Base-by-base conservation (phyloP, 768 basidiomycete genomes). In the Auricularia sp. region DNA sequence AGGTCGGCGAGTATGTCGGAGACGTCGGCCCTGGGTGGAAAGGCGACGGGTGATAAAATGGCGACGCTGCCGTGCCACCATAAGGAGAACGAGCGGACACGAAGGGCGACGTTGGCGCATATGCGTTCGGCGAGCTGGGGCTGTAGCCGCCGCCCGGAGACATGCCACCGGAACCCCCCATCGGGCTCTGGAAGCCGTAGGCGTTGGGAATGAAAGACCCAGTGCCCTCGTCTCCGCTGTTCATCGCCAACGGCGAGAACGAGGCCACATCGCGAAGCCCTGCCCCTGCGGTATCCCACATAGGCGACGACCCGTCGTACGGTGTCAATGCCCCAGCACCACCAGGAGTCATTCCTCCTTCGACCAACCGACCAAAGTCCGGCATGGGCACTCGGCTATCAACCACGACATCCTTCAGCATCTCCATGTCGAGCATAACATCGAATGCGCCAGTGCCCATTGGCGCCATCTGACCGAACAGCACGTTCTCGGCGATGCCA, bases 401-500 rank as follows among this genome's bases (percentile, higher is more conserved):
- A 61, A 98, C 90, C 63, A 98, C 93, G 47, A 97, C 95, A 65
- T 98, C 96, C 80, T 97, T 97, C 70, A 99, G 80, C 93, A 98
- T 96, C 69, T 95, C 91, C 71, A 98, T 91, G 74, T 99, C 97
- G 61, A 99, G 83, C 0, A 93, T 88, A 61, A 99, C 91, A 61
- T 98, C 96, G 71, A 96, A 98, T 7, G 92, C 84, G 14, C 97
- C 97, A 0, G 97, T 98, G 62, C 97, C 97, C 94, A 99, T 98
- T 0, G 95, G 95, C n/a, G 96, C 95, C 85, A 98, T 90, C 77
- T 98, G 97, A 18, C 97, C 97, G 70, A 99, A 93, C 83, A 99
- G 87, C 51, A 99, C 93, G 71, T 98, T 98, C 80, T 98, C 96
- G n/a, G 97, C 97, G 36, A 99, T 87, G 54, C 96, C 97, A 63